Evolutionary conservation across 2,329 filamentous ascomycete species (phyloP), one percentile per base, ranked within the genome.

Genomic region (Cryphonectria parasitica): DNA sequence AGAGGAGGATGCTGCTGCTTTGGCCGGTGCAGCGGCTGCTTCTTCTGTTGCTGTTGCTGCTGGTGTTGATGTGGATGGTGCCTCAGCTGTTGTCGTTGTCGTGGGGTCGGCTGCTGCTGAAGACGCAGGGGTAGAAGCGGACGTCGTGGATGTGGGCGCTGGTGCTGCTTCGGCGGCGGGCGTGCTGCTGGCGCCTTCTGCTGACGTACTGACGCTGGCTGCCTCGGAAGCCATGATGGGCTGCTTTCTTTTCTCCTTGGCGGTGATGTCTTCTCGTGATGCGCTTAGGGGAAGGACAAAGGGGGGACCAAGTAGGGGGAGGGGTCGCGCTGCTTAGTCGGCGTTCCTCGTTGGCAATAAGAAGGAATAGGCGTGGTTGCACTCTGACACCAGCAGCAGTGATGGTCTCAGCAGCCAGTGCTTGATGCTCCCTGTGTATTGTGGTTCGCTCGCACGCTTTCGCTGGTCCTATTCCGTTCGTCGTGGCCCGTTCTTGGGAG

Each of bases 211-310:
- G 7, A 13, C 10, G n/a, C 56, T 64, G 60, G 56, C 58, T 64
- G 64, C 66, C 63, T 72, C 71, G 31, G 71, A 72, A 17, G 69
- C 69, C 71, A 72, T 72, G 19, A 25, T 49, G 71, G 41, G 49
- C 52, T 34, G 25, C 36, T 15, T 39, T 34, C 39, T 58, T 56
- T 58, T 54, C 39, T 49, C 28, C 34, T 17, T 49, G n/a, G 39
- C 65, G 66, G 22, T 45, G n/a, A 28, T 43, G 61, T 56, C n/a
- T 56, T 58, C 54, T 58, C 54, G 54, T 31, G 54, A 34, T 58
- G 54, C 34, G n/a, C 15, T 58, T 13, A 31, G 25, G 25, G 54
- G 25, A 7, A 13, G 52, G 52, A 25, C 17, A 17, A 49, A 49
- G 17, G 45, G 22, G 43, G 17, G 17, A 22, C 43, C 19, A 49